These are phyloP conservation scores for Aphanomyces stellatus DNA, from an alignment of 352 stramenopile species.

Conservation along the genomic window DNA sequence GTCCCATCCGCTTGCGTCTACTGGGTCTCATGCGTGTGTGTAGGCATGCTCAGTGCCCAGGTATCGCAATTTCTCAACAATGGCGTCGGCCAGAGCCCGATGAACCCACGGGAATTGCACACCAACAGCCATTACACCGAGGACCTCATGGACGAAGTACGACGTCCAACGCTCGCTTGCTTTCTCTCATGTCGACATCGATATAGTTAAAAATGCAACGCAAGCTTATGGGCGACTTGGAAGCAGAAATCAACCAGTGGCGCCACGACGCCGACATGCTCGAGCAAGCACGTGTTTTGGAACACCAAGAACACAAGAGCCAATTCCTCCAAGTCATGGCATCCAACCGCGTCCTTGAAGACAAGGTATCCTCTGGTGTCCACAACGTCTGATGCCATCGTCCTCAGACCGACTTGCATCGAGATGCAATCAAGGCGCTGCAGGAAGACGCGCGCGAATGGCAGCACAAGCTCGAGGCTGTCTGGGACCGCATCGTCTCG, in stretches of 20 bases:
- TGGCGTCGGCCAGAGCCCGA: conserved; percentile 15
- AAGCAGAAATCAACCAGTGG: conserved; percentile 52
- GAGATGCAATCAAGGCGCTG: conserved; percentile 47
- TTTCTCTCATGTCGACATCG: conserved; percentile 25
- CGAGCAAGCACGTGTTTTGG: conserved; percentile 58
- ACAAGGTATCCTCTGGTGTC: conserved; percentile 30
- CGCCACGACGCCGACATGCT: conserved; percentile 72
- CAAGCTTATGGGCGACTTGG: conserved; percentile 63
- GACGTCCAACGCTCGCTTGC: neutral
- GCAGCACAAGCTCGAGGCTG: conserved; percentile 39
- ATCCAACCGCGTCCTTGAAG: conserved; percentile 53
- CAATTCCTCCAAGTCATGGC: conserved; percentile 61
- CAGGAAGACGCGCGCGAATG: conserved; percentile 37
- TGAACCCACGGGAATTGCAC: neutral
- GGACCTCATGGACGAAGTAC: conserved; percentile 18
- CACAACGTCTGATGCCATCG: neutral
- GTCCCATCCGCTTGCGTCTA: no score
- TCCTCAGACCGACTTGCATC: conserved; percentile 34
- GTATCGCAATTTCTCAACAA: conserved; percentile 15
- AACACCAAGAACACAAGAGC: conserved; percentile 67
- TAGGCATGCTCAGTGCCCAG: conserved; percentile 16
- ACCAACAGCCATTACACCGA: conserved; percentile 9
- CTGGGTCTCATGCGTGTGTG: neutral
- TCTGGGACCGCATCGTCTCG: conserved; percentile 47
- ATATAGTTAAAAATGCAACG: conserved; percentile 67